These are phyloP conservation scores for Malassezia sp. DNA, from an alignment of 1,284 basidiomycete genomes.

Conservation along the genomic window DNA sequence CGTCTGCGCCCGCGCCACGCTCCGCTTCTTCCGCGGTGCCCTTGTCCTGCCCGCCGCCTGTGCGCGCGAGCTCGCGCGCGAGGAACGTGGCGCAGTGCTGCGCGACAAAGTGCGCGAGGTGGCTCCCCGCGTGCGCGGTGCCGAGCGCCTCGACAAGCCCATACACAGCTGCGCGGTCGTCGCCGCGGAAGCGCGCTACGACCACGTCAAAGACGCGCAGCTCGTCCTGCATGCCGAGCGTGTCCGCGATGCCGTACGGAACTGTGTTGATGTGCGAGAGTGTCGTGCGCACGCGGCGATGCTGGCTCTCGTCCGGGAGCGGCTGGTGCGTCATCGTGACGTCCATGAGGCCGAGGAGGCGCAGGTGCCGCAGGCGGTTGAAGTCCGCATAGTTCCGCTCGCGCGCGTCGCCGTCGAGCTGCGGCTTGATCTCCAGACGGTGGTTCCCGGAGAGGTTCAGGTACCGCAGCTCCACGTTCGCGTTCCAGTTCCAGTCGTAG, in stretches of 20 bases:
- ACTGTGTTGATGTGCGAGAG: slow-evolving; percentile 79
- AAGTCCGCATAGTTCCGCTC: slow-evolving; percentile 63
- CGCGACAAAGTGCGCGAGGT: slow-evolving; percentile 51
- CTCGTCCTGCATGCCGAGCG: slow-evolving; percentile 55
- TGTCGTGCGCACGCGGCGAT: slow-evolving; percentile 83
- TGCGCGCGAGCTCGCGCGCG: slow-evolving; percentile 29
- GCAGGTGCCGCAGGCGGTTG: slow-evolving; percentile 66
- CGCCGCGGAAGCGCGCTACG: slow-evolving; percentile 70
- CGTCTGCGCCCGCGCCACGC: no score
- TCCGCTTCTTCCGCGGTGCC: not conserved
- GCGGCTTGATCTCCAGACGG: slow-evolving; percentile 70
- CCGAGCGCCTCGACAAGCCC: slow-evolving; percentile 92
- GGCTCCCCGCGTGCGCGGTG: slow-evolving; percentile 50
- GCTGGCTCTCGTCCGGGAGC: slow-evolving; percentile 69
- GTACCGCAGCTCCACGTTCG: slow-evolving; percentile 83
- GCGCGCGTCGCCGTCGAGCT: slow-evolving; percentile 43
- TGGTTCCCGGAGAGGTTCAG: slow-evolving; percentile 79
- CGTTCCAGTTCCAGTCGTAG: slow-evolving; percentile 99
- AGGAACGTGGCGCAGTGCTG: slow-evolving; percentile 32
- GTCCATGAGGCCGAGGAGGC: slow-evolving; percentile 90
- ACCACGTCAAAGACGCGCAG: slow-evolving; percentile 88
- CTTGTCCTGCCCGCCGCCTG: not conserved
- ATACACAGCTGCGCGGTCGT: slow-evolving; percentile 74
- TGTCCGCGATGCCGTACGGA: slow-evolving; percentile 94
- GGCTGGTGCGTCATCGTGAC: slow-evolving; percentile 63